Evolutionary conservation across 805 yeast species (phyloP).

Genomic region (Hemisphaericaspora nanyangensis): DNA sequence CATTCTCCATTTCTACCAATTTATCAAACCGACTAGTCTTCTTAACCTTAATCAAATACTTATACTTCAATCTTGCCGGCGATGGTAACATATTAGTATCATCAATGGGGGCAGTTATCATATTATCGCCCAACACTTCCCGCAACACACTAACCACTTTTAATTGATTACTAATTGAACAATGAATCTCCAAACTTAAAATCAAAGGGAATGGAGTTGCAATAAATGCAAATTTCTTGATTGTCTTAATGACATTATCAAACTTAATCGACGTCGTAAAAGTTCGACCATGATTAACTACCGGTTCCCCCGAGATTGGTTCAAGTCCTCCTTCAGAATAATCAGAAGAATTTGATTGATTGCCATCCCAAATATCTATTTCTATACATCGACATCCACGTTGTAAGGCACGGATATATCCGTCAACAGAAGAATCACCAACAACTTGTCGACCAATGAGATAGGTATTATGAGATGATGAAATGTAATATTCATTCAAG

Average conservation of each 20-base stretch:
- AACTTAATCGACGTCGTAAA: constrained; percentile 74
- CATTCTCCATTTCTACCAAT: constrained; percentile 17
- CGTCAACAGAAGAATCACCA: constrained; percentile 84
- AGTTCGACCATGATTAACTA: constrained; percentile 86
- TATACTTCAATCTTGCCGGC: constrained; percentile 68
- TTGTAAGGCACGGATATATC: constrained; percentile 80
- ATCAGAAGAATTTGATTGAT: constrained; percentile 24
- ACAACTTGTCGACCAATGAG: constrained; percentile 83
- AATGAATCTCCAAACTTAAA: constrained; percentile 80
- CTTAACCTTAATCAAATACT: constrained; percentile 76
- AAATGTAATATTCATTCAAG: constrained; percentile 78
- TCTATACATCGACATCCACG: constrained; percentile 95
- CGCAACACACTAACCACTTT: constrained; percentile 50
- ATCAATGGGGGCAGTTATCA: constrained; percentile 42
- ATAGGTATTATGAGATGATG: constrained; percentile 94
- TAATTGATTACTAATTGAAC: constrained; percentile 65
- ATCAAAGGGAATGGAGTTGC: constrained; percentile 83
- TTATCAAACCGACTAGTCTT: constrained; percentile 33
- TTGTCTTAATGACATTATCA: constrained; percentile 62
- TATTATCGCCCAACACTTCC: constrained; percentile 54
- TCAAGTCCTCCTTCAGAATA: constrained; percentile 25
- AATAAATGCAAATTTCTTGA: constrained; percentile 85
- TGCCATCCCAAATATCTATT: constrained; percentile 86
- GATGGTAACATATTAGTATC: constrained; percentile 51
- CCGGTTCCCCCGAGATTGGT: constrained; percentile 50